phyloP scores from a whole-genome alignment of 495 filamentous ascomycete genomes.

The Immersiella caudata region DNA sequence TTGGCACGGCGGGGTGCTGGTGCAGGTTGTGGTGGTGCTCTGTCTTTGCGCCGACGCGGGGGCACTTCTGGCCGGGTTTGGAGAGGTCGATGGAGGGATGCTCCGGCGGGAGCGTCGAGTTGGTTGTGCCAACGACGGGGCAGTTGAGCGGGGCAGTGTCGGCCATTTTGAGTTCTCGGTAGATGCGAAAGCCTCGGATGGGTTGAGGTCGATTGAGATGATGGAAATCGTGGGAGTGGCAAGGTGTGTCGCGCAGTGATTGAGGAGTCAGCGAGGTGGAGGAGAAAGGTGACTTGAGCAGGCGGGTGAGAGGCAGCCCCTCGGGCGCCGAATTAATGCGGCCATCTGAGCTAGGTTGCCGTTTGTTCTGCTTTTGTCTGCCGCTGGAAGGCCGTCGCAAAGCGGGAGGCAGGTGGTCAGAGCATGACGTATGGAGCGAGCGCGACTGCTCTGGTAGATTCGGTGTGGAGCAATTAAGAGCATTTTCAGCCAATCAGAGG shows the following conservation, averaged over 20 bases:
- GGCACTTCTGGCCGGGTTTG: constrained; percentile 46
- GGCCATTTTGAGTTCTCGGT: constrained; percentile 2
- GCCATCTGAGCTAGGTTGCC: neutral
- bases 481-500: neutral
- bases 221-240: neutral
- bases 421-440: constrained; percentile 13
- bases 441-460: neutral
- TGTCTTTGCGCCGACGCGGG: constrained; percentile 49
- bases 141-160: constrained; percentile 32
- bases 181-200: neutral
- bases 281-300: neutral
- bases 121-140: constrained; percentile 51
- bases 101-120: constrained; percentile 45
- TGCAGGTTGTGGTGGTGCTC: constrained; percentile 50
- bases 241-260: neutral
- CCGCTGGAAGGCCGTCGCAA: neutral
- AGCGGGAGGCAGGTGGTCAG: neutral
- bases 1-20: constrained; percentile 45
- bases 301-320: neutral
- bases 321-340: neutral
- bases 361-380: neutral
- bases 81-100: constrained; percentile 50
- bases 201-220: neutral
- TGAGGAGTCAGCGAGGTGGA: neutral
- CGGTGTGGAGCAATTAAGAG: neutral